Evolutionary conservation across 768 basidiomycete species (phyloP).

Genomic region (Melanogaster broomeanus): DNA sequence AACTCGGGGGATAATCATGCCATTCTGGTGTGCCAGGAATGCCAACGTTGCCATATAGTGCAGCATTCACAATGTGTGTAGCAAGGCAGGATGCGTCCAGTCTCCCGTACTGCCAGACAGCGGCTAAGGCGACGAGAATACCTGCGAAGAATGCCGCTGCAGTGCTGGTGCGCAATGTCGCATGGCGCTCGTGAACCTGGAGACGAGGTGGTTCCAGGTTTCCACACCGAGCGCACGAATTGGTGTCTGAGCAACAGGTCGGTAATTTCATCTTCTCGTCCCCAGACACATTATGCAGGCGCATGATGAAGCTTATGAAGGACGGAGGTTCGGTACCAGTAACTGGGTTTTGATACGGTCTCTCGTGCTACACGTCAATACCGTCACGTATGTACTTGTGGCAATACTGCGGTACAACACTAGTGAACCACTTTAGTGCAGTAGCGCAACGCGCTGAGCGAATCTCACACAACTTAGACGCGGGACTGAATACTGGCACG

Average conservation of each 20-base stretch:
- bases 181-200: not conserved
- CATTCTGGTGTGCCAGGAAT: conserved; percentile 71
- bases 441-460: too few relatives aligned
- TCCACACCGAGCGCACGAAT: too few relatives aligned
- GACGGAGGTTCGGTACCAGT: too few relatives aligned
- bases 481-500: not conserved
- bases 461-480: too few relatives aligned
- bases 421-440: too few relatives aligned
- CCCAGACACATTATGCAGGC: not conserved
- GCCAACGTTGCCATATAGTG: conserved; percentile 43
- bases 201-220: not conserved
- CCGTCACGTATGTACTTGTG: too few relatives aligned
- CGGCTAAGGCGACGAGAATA: conserved; percentile 7
- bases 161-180: conserved; percentile 1
- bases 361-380: too few relatives aligned
- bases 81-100: conserved; percentile 1
- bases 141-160: conserved; percentile 10
- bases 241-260: not conserved
- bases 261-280: not conserved
- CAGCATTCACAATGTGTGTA: not conserved
- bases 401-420: too few relatives aligned
- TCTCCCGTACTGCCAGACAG: conserved; percentile 6
- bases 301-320: not conserved
- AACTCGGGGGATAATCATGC: conserved; percentile 65
- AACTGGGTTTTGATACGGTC: too few relatives aligned